Base-by-base conservation (phyloP, 306 rosid genomes). In the Cucurbita moschata region DNA sequence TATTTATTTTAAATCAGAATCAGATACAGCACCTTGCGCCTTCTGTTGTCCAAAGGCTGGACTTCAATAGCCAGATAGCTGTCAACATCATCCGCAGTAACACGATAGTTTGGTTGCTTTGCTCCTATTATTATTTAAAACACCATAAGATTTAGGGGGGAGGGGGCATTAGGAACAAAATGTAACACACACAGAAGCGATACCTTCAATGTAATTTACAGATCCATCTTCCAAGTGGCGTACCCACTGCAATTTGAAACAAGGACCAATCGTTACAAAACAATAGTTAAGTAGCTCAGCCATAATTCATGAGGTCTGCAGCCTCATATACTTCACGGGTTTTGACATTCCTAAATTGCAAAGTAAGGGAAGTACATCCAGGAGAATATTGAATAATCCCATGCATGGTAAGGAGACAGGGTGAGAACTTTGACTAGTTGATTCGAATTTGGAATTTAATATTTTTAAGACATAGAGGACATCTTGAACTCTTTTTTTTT, bases 141-240 rank as follows among this genome's bases (percentile, higher is more conserved):
- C 38, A 73, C 35, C 56, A 52, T 77, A 73, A 50, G 79, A 77
- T 52, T 78, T 60, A 77, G 30, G 70, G 55, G 54, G 63, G 5
- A 1, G 4, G 16, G 6, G 0, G 10, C 35, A 1, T 63, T 3
- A 66, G 59, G 23, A 74, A 73, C 38, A 70, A 66, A 58, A 21
- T 73, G 47, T 44, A 66, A 26, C 38, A 21, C 18, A 55, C 23
- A 46, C 7, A 59, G 66, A 80, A 79, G 60, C 62, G 53, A 77
- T 84, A 93, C 98, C 98, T 4, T 94, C 97, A 47, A 94, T 94
- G 76, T 85, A 89, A 79, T 87, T 84, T 55, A 87, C 86, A 72
- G 98, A 94, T 84, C 98, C 98, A 83, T 94, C 92, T 81, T 90
- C 91, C 81, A 91, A 55, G 81, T 89, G 90, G 49, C 95, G 89